Evolutionary conservation across 805 yeast genomes (phyloP), one percentile per base, ranked within the genome.

Genomic region (Candida vartiovaarae): DNA sequence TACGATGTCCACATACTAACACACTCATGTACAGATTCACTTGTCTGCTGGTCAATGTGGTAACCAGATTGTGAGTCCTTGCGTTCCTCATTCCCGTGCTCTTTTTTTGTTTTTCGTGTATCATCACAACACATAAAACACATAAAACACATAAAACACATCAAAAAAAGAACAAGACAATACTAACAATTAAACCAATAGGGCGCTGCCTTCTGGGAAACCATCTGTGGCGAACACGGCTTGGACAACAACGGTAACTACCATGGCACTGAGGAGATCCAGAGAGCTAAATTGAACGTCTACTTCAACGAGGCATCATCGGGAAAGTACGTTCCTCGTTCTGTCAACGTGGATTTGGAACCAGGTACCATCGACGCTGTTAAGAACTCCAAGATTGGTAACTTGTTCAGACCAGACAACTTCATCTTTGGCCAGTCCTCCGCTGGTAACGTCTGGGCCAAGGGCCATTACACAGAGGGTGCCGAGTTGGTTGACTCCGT

Each of bases 11-110:
- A 4, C 30, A 25, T 49, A 53, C 56, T 54, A 54, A 55, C 59
- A 36, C 6, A 8, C 1, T 15, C 20, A 15, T n/a, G n/a, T 15
- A 20, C 15, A 82, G 93, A 87, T 90, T 67, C 97, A 90, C 70
- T 78, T 90, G 67, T 90, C 97, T 47, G 84, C 96, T 46, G 98
- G 98, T 68, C 98, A 90, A 74, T 89, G 97, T 80, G 96, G 97
- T 80, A 90, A 90, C 78, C 98, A 90, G 72, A 88, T 90, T 56
- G 87, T 78, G 71, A 59, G 82, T 76, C 4, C 15, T 9, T 11
- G 56, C 46, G 25, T 35, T 38, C n/a, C 15, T 27, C 24, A 10
- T 23, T 27, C 11, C 10, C 8, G 32, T 15, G 20, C 2, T 15
- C 15, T 30, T 35, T 34, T 27, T 24, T 15, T 15, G 20, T 15